These are phyloP conservation scores for Opeltia flavorubescens DNA, from an alignment of 495 filamentous ascomycete species.

Conservation along the genomic window DNA sequence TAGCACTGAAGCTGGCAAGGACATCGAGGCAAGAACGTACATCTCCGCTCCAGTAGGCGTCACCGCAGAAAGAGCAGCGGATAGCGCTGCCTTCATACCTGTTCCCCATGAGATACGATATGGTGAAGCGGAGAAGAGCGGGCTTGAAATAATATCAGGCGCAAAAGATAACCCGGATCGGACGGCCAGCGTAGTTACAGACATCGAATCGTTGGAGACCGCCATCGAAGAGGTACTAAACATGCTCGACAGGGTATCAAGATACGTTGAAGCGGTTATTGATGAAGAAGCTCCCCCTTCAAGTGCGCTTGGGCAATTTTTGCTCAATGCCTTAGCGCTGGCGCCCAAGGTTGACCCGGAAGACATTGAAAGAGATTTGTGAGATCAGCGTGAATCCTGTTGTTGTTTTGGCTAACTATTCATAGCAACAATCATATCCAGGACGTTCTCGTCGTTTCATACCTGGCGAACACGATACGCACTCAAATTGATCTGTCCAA, in stretches of 20 bases:
- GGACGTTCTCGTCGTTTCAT: constrained; percentile 91
- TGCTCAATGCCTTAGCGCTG: constrained; percentile 80
- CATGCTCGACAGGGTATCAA: constrained; percentile 77
- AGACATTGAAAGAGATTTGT: constrained; percentile 90
- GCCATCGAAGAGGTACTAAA: constrained; percentile 72
- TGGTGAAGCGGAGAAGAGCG: constrained; percentile 81
- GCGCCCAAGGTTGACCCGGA: constrained; percentile 84
- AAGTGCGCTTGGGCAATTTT: constrained; percentile 81
- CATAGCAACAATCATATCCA: constrained; percentile 92
- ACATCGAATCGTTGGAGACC: constrained; percentile 75
- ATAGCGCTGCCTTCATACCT: constrained; percentile 91
- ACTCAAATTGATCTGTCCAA: constrained; percentile 98
- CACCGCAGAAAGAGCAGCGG: constrained; percentile 81
- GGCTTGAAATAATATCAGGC: constrained; percentile 69
- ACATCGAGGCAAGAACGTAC: constrained; percentile 78
- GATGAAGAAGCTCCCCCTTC: constrained; percentile 54
- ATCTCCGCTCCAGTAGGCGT: constrained; percentile 91
- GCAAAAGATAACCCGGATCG: constrained; percentile 70
- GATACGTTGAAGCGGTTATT: constrained; percentile 76
- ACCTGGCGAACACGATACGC: constrained; percentile 95
- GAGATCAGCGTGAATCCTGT: constrained; percentile 20
- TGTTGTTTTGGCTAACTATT: constrained; percentile 7
- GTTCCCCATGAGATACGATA: constrained; percentile 87
- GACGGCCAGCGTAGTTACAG: constrained; percentile 54
- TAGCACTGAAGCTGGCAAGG: constrained; percentile 67